A percentile compares a stretch with the other conserved stretches of the same genome.
phyloP scores from a whole-genome alignment of 1,139 yeast genomes.

The Blastobotrys malaysiensis region DNA sequence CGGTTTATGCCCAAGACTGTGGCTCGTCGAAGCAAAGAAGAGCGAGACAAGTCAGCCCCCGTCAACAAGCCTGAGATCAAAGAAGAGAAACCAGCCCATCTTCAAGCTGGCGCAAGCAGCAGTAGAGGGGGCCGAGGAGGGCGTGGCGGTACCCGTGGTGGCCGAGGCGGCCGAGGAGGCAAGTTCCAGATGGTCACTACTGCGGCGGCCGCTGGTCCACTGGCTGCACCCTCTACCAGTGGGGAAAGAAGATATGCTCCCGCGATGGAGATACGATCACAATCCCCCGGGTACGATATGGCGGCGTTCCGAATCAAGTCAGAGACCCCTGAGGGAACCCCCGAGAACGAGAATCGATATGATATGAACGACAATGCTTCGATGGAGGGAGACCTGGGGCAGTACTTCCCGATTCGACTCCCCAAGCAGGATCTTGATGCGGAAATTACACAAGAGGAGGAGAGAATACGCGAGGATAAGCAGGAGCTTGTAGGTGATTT shows the following conservation, averaged over 20 bases:
- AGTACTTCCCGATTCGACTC: conserved; percentile 29
- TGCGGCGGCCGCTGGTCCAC: conserved; percentile 31
- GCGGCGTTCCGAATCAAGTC: conserved; percentile 17
- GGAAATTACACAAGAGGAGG: conserved; percentile 33
- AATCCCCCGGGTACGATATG: conserved; percentile 6
- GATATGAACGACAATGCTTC: conserved; percentile 24
- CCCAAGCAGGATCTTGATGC: conserved; percentile 26
- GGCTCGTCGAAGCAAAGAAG: conserved; percentile 75
- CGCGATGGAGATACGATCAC: conserved; percentile 4
- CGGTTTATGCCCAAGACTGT: conserved; percentile 82
- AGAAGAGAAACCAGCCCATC: conserved; percentile 7
- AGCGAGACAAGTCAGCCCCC: conserved; percentile 72
- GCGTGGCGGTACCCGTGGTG: conserved; percentile 18
- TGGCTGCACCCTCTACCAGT: conserved; percentile 28
- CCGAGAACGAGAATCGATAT: conserved; percentile 22
- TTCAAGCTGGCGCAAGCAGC: conserved; percentile 2
- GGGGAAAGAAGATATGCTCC: conserved; percentile 8
- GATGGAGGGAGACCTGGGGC: conserved; percentile 21
- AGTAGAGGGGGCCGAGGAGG: conserved; percentile 20
- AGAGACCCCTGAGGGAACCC: conserved; percentile 20
- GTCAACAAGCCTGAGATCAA: conserved; percentile 40
- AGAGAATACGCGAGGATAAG: conserved; percentile 26
- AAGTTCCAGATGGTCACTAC: conserved; percentile 30
- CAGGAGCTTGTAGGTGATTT: conserved; percentile 27
- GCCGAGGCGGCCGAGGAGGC: conserved; percentile 18